Base-by-base conservation (phyloP, 2,329 filamentous ascomycete species). In the Paraconiothyrium sp. region DNA sequence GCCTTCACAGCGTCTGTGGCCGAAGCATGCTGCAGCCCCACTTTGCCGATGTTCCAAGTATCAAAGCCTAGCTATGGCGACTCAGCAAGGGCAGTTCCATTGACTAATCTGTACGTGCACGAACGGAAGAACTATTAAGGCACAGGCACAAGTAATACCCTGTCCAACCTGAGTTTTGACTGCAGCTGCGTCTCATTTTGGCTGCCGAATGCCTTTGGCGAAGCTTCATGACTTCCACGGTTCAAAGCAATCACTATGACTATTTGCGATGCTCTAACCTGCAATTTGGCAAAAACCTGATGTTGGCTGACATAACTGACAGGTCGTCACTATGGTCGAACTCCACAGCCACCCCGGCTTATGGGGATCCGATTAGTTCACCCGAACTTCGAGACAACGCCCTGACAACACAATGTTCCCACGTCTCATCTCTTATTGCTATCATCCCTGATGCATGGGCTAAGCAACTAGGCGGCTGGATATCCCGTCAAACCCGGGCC, bases 361-460 rank as follows among this genome's bases (percentile, higher is more conserved):
- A 73, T 73, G 76, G 76, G 76, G 75, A 78, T 74, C 76, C 76
- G 75, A 73, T 60, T 63, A 72, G 63, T 72, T 69, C 67, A 67
- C 67, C 74, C 73, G 71, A 75, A 66, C 71, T 75, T 77, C 65
- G 73, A 78, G 72, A 78, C 75, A 76, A 67, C 68, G 73, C 71
- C 69, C 67, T 76, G 65, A 64, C 64, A 59, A 61, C 59, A 66
- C 58, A 44, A 62, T 59, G 57, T 61, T 64, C 69, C 70, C 68
- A 76, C 73, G 76, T 79, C 76, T 78, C 76, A 77, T 75, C 65
- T 76, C n/a, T 55, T 46, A 16, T 55, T 35, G 67, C 70, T 76
- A 77, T 78, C 75, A 67, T 72, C 63, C 68, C 70, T 71, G 71
- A 76, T 65, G 73, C 72, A 76, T 72, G 72, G 70, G 68, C 69